These are phyloP conservation scores for Conringia planisiliqua DNA, from an alignment of 345 rosid genomes.

Conservation along the genomic window DNA sequence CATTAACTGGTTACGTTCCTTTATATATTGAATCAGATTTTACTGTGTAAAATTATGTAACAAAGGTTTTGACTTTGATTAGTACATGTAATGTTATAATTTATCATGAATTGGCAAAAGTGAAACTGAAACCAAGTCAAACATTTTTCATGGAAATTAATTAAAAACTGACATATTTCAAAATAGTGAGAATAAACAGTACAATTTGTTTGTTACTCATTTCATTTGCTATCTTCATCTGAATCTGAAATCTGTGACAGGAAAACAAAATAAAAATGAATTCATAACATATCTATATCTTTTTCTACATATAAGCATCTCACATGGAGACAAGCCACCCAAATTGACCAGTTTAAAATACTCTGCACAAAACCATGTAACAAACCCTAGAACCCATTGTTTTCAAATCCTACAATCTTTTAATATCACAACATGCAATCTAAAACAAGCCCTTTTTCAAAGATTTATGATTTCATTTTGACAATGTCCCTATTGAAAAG, in stretches of 20 bases:
- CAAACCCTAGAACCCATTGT: conserved; percentile 20
- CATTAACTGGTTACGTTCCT: not conserved
- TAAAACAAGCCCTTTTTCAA: conserved; percentile 29
- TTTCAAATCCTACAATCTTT: conserved; percentile 27
- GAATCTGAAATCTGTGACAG: not conserved
- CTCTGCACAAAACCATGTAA: conserved; percentile 29
- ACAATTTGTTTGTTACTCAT: not conserved
- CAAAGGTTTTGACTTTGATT: not conserved
- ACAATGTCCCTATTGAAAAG: conserved; percentile 25
- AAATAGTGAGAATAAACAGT: not conserved
- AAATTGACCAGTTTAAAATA: conserved; percentile 22
- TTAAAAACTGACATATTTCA: not conserved
- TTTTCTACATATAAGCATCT: conserved; percentile 35
- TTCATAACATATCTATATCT: conserved; percentile 25
- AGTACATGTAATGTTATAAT: conserved; percentile 4
- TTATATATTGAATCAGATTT: not conserved
- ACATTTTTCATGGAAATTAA: not conserved
- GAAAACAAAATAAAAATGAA: conserved; percentile 18
- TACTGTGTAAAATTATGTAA: not conserved
- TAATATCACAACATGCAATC: conserved; percentile 31
- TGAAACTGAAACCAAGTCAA: not conserved
- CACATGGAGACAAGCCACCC: conserved; percentile 6
- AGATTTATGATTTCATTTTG: conserved; percentile 23
- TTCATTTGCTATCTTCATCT: not conserved
- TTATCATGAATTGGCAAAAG: not conserved